Evolutionary conservation across 2,329 filamentous ascomycete genomes (phyloP).

Genomic region (Bisporella sp.): DNA sequence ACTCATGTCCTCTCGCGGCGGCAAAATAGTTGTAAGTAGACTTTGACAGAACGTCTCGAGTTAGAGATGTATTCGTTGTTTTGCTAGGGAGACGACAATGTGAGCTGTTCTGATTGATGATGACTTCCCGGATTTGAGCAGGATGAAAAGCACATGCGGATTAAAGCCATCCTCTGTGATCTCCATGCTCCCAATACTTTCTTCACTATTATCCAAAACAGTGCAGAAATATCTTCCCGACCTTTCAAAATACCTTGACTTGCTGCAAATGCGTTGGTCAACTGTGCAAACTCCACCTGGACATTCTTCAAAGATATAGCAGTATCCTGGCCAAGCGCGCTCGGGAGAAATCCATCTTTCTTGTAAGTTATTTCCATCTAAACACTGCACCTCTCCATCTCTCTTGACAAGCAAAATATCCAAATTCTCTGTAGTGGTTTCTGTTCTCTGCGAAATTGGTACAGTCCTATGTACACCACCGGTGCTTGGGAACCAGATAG

Average conservation of each 20-base stretch:
- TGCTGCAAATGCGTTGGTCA: conserved; percentile 25
- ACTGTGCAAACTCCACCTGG: conserved; percentile 25
- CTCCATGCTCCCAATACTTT: conserved; percentile 17
- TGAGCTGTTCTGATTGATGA: conserved; percentile 20
- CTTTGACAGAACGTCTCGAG: conserved; percentile 23
- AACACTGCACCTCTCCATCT: conserved; percentile 53
- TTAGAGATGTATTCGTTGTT: conserved; percentile 8
- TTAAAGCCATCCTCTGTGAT: conserved; percentile 36
- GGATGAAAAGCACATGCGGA: conserved; percentile 46
- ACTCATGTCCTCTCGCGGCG: conserved; percentile 3
- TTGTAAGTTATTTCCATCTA: conserved; percentile 49
- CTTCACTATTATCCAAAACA: conserved; percentile 34
- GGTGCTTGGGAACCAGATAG: conserved; percentile 33
- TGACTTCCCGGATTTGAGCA: conserved; percentile 19
- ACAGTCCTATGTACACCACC: conserved; percentile 36
- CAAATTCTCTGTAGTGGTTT: conserved; percentile 3
- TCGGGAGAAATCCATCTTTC: conserved; percentile 39
- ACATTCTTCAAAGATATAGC: conserved; percentile 27
- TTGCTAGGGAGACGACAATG: conserved; percentile 23
- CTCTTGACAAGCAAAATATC: conserved; percentile 50
- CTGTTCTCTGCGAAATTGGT: conserved; percentile 8
- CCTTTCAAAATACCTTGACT: conserved; percentile 38
- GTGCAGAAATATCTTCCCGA: conserved; percentile 42
- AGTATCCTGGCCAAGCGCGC: conserved; percentile 24
- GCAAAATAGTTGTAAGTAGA: conserved; percentile 20